Base-by-base conservation (phyloP, 805 yeast genomes). In the Wickerhamomyces mucosus region DNA sequence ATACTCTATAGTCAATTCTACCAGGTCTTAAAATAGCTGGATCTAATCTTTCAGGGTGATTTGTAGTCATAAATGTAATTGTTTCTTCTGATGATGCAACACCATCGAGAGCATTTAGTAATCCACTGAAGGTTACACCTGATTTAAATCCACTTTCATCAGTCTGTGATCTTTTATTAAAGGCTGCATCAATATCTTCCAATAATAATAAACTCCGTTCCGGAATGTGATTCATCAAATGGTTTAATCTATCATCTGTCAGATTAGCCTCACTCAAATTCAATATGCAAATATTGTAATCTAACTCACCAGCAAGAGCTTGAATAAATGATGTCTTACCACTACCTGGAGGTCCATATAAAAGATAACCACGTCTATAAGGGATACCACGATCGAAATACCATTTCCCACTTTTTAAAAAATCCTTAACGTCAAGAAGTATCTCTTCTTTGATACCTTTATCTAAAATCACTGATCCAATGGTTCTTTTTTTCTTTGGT, bases 71-170 rank as follows among this genome's bases (percentile, higher is more conserved):
- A 56, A 92, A 92, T 0, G 96, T 89, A 21, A 92, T 68, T 28
- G 95, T 80, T 51, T 92, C 97, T 51, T 92, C 98, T 2, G 96
- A 95, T 18, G 95, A 83, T 4, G 97, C 92, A 13, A 92, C 97
- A 28, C 98, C 98, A 55, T 92, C 98, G 29, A 92, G 63, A 0
- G 98, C 95, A 52, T 92, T 92, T 37, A 92, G 61, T 28, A 92
- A 63, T 0, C 98, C 98, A 35, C 95, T 83, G 50, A 92, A 92
- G 3, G 98, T 92, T 11, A 92, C 96, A 14, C 95, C 95, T 1
- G 94, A 75, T 16, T 68, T 65, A 52, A 65, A 88, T 0, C 96
- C 95, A 42, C 73, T 67, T 14, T 85, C 96, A 7, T 66, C 71
- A 3, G 75, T 62, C 48, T 84, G 94, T 21, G 71, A 72, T 49